Percentiles rank a stretch among this genome's conserved stretches.
Evolutionary conservation across 768 basidiomycete genomes (phyloP).

Genomic region (Tylopilus subfusipes): DNA sequence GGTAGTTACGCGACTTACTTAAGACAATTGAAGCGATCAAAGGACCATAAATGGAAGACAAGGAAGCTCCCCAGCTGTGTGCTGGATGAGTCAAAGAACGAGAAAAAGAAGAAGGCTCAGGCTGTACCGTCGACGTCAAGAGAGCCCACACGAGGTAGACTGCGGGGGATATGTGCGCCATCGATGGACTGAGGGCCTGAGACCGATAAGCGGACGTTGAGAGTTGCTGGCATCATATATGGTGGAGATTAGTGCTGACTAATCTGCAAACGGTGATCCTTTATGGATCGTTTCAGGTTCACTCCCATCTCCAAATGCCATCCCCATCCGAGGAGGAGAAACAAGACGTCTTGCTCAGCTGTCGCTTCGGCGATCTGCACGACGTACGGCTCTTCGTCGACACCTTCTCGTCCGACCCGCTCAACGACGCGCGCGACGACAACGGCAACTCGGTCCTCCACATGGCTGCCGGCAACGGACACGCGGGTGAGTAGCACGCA

Average conservation of each 20-base stretch:
- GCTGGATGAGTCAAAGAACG: not conserved
- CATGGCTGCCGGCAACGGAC: constrained; percentile 88
- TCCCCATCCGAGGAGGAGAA: constrained; percentile 47
- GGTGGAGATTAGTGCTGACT: not conserved
- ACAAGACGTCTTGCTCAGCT: constrained; percentile 76
- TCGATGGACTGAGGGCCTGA: no score
- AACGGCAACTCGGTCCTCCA: constrained; percentile 79
- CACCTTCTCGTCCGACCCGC: constrained; percentile 48
- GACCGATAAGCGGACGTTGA: not conserved
- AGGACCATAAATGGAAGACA: constrained; percentile 73
- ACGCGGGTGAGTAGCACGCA: constrained; percentile 55
- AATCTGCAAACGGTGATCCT: not conserved
- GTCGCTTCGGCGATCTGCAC: constrained; percentile 84
- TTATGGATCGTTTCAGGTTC: not conserved
- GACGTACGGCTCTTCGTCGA: constrained; percentile 68
- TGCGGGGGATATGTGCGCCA: constrained; percentile 52
- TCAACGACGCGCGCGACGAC: constrained; percentile 60
- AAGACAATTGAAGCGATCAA: constrained; percentile 73
- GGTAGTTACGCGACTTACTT: constrained; percentile 37
- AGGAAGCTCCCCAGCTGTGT: constrained; percentile 51
- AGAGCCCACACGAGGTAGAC: constrained; percentile 63
- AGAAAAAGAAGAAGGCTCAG: not conserved
- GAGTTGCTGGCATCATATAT: not conserved
- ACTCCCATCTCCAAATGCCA: not conserved
- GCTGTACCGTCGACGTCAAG: constrained; percentile 45